These are phyloP conservation scores for Chaetomidium leptoderma DNA, from an alignment of 495 filamentous ascomycete species.

Conservation along the genomic window DNA sequence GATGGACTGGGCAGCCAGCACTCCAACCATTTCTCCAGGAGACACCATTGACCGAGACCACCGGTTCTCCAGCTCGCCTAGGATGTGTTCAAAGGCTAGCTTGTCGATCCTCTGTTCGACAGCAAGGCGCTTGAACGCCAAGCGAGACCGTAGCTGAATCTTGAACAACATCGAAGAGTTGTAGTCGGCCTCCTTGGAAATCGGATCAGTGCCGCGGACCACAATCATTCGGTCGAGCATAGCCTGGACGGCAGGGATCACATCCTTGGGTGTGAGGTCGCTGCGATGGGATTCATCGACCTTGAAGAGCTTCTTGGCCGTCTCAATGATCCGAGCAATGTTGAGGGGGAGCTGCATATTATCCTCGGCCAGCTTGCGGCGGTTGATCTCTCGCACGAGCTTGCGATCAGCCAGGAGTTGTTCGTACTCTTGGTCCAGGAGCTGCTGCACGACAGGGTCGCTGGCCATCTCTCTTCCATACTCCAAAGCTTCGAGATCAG, in stretches of 20 bases:
- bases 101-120: constrained; percentile 80
- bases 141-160: constrained; percentile 78
- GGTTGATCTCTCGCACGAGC: constrained; percentile 61
- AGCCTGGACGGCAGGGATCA: constrained; percentile 73
- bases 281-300: constrained; percentile 79
- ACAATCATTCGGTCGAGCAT: constrained; percentile 73
- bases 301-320: constrained; percentile 81
- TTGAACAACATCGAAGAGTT: constrained; percentile 89
- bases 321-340: constrained; percentile 82
- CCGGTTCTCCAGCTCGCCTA: constrained; percentile 84
- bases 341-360: constrained; percentile 90
- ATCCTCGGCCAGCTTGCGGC: constrained; percentile 56
- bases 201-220: constrained; percentile 74
- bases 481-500: constrained; percentile 69
- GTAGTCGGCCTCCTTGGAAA: constrained; percentile 81
- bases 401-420: constrained; percentile 67
- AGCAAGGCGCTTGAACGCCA: constrained; percentile 88
- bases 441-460: constrained; percentile 75
- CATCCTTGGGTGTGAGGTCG: constrained; percentile 84
- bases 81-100: constrained; percentile 84
- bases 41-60: constrained; percentile 76
- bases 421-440: constrained; percentile 87
- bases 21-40: constrained; percentile 98
- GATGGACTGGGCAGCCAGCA: constrained; percentile 95
- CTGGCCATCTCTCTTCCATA: constrained; percentile 82